These are phyloP conservation scores for Zygosaccharomyces lentus DNA, from an alignment of 805 yeast genomes.

Conservation along the genomic window DNA sequence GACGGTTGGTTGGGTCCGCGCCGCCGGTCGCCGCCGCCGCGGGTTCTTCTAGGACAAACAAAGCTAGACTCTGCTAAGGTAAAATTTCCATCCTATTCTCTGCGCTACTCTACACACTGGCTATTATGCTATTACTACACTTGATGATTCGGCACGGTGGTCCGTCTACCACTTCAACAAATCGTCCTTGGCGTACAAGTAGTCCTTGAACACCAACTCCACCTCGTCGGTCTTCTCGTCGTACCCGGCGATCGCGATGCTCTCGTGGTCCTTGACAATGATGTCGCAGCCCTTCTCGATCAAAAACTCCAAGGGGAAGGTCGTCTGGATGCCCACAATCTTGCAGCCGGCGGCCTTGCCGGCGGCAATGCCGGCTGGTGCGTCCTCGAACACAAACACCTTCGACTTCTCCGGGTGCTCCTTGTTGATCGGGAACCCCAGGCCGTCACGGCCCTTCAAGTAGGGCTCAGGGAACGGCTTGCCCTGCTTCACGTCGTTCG, in stretches of 20 bases:
- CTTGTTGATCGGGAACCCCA: constrained; percentile 37
- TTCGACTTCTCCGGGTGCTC: constrained; percentile 38
- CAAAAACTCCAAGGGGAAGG: constrained; percentile 65
- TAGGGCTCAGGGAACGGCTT: constrained; percentile 88
- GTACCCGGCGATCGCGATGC: constrained; percentile 56
- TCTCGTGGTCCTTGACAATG: constrained; percentile 68
- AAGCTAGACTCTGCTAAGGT: too few relatives aligned
- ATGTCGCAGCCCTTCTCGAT: constrained; percentile 75
- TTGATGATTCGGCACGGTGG: too few relatives aligned
- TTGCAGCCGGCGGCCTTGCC: constrained; percentile 81
- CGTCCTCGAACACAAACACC: constrained; percentile 77
- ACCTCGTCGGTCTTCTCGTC: constrained; percentile 40
- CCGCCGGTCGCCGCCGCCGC: too few relatives aligned
- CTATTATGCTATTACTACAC: background rate
- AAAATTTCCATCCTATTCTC: too few relatives aligned
- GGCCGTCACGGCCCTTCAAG: constrained; percentile 47
- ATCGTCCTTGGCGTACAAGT: constrained; percentile 38
- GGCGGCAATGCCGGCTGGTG: constrained; percentile 82
- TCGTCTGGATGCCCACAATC: constrained; percentile 78
- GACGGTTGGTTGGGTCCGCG: too few relatives aligned
- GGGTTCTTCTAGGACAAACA: too few relatives aligned
- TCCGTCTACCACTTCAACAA: constrained; percentile 36
- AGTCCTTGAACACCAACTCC: constrained; percentile 37
- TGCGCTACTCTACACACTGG: background rate
- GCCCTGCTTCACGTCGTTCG: constrained; percentile 73